Base-by-base conservation (phyloP, 208 protist genomes). In the Histomonas meleagridis region DNA sequence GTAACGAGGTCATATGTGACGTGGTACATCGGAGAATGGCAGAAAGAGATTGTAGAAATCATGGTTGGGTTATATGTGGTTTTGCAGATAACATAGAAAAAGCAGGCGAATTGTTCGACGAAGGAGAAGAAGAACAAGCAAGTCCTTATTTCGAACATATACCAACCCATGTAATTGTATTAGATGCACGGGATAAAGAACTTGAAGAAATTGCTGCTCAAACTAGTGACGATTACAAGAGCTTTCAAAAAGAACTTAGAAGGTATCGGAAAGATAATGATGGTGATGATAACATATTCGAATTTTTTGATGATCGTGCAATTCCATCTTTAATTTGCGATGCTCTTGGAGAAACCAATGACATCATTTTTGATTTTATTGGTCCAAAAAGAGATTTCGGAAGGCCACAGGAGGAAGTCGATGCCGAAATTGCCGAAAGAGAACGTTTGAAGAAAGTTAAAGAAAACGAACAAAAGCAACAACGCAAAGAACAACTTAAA, bases 111-210 rank as follows among this genome's bases (percentile, higher is more conserved):
- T 57, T 86, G 32, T 86, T 86, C 46, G 76, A 86, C 38, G 40
- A 43, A 1, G 76, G 76, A 38, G 76, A 86, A 86, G 76, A 86
- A 55, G 76, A 86, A 55, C 40, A 86, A 86, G n/a, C 76, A 53
- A 38, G 23, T 28, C 76, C 76, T 38, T 46, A 86, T n/a, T 86
- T 86, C 46, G 76, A 86, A 35, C 76, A 86, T 48, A 86, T 86
- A 18, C 76, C 76, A 55, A 86, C 76, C 5, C 76, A 86, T 55
- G 76, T 86, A 10, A 46, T 86, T 57, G 43, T 86, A 18, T 28
- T 86, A 2, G 46, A 43, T 57, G 76, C 76, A 2, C 18, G 55
- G 2, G 76, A 86, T 48, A 16, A 46, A 16, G 46, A 51, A 43
- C 76, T 86, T 38, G 76, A 86, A 38, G 55, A 55, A 28, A 43